Base-by-base conservation (phyloP, 2,329 filamentous ascomycete genomes). In the Neofusicoccum laricinum region DNA sequence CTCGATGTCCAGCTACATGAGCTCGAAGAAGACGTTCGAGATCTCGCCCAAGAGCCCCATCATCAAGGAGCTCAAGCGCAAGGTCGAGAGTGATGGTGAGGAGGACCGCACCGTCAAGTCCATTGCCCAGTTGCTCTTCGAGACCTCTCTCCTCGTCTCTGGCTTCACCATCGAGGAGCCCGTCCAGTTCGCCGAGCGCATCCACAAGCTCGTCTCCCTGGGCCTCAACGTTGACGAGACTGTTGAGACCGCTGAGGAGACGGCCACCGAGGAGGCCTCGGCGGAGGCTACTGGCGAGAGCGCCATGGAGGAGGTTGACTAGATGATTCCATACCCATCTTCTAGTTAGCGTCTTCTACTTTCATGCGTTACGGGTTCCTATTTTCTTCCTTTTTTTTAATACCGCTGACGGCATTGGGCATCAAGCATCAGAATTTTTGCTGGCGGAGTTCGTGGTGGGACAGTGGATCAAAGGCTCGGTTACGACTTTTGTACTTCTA, bases 301-400 rank as follows among this genome's bases (percentile, higher is more conserved):
- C 84, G 90, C 93, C 80, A 99, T 99, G 95, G 95, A 99, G 89
- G 95, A 99, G 88, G 95, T 99, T 79, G 95, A 99, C 87, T 99
- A 96, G 75, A 63, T 46, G 49, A 55, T 34, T 41, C 5, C 55
- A 46, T 46, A 46, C 46, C 36, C 46, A 34, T 41, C 38, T 40
- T 62, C 59, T 63, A 63, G 61, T 55, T 53, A 32, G 49, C 61
- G 30, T 55, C 38, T 48, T 63, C 40, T 38, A 46, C 4, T 55
- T 63, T 63, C 49, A 63, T 38, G 61, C 30, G 25, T 46, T 63
- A 63, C 49, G 61, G 61, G 32, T 63, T 46, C 30, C 41, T 25
- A 17, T 46, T 63, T 53, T 62, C 41, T n/a, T 21, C 25, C 53
- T 51, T 6, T 10, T 63, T 53, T 63, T 51, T 55, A 43, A 45